Percentiles rank a stretch among this genome's conserved stretches.
Conservation (phyloP, 2,329 filamentous ascomycete genomes). For the Talaromyces sp. region DNA sequence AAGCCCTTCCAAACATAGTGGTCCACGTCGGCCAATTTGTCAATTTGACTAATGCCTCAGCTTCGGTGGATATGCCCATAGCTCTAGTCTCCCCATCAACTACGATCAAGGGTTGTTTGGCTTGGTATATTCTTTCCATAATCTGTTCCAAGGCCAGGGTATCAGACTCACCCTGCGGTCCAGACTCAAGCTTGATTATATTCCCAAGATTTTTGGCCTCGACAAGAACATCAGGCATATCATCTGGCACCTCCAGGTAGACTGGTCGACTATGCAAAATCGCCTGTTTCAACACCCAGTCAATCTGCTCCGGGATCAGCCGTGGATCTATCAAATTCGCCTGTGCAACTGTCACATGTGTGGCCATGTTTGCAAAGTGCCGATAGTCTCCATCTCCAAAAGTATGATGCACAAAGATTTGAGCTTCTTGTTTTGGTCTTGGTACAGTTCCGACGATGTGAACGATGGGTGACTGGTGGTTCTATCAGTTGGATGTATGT, state of each 20-base stretch:
- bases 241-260: constrained; percentile 15
- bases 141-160: constrained; percentile 31
- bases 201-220: constrained; percentile 6
- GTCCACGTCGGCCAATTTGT: constrained; percentile 52
- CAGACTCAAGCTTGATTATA: constrained; percentile 21
- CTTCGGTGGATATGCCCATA: constrained; percentile 43
- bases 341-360: constrained; percentile 53
- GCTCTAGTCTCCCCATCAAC: constrained; percentile 53
- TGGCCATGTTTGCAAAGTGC: constrained; percentile 43
- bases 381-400: constrained; percentile 27
- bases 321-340: constrained; percentile 47
- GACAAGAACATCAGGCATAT: constrained; percentile 2
- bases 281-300: constrained; percentile 25
- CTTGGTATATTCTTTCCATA: constrained; percentile 44
- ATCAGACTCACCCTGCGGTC: background rate
- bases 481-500: constrained; percentile 22
- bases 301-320: constrained; percentile 47
- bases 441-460: constrained; percentile 26
- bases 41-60: constrained; percentile 45
- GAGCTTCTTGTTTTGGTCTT: constrained; percentile 22
- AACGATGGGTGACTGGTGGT: constrained; percentile 19
- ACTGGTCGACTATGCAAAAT: constrained; percentile 23
- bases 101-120: constrained; percentile 52
- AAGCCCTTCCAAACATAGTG: constrained; percentile 51
- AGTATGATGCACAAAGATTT: constrained; percentile 30